Evolutionary conservation across 1,139 yeast species (phyloP).

Genomic region (Kodamaea ohmeri): DNA sequence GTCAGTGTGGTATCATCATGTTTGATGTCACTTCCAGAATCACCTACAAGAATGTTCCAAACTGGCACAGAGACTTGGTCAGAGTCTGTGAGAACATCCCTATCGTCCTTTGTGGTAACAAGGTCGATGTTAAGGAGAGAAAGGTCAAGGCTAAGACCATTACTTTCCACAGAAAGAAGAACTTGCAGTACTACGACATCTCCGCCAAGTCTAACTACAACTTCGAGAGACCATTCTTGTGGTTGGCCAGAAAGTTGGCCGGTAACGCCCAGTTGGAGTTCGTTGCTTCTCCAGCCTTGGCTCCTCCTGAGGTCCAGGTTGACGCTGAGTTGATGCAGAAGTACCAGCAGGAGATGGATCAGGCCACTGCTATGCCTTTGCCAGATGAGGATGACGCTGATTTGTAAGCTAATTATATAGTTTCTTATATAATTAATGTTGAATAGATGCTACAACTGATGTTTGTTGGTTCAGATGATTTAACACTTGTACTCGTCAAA

Average conservation of each 20-base stretch:
- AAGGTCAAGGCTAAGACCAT: conserved; percentile 99
- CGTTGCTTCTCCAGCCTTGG: conserved; percentile 98
- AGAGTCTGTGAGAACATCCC: conserved; percentile 99
- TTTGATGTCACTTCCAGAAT: conserved; percentile 99
- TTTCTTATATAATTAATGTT: conserved; percentile 2
- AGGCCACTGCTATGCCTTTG: conserved; percentile 98
- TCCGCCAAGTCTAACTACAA: conserved; percentile 99
- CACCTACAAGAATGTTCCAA: conserved; percentile 99
- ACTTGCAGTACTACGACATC: conserved; percentile 98
- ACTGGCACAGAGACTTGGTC: conserved; percentile 99
- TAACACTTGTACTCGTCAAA: too few species aligned
- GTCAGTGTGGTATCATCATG: conserved; percentile 99
- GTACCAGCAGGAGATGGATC: conserved; percentile 99
- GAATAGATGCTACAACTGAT: conserved; percentile 2
- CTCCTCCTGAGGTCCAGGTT: conserved; percentile 99
- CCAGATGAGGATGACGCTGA: conserved; percentile 99
- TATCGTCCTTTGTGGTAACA: conserved; percentile 98
- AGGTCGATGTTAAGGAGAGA: conserved; percentile 99
- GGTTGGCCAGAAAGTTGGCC: conserved; percentile 99
- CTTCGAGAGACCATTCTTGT: conserved; percentile 99
- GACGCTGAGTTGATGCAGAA: conserved; percentile 95
- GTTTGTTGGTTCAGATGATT: too few species aligned
- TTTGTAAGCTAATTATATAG: conserved; percentile 49
- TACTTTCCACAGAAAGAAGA: conserved; percentile 99
- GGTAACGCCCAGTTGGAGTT: conserved; percentile 98